phyloP scores from a whole-genome alignment of 169 alveolate genomes.

The Ichthyophthirius multifiliis region DNA sequence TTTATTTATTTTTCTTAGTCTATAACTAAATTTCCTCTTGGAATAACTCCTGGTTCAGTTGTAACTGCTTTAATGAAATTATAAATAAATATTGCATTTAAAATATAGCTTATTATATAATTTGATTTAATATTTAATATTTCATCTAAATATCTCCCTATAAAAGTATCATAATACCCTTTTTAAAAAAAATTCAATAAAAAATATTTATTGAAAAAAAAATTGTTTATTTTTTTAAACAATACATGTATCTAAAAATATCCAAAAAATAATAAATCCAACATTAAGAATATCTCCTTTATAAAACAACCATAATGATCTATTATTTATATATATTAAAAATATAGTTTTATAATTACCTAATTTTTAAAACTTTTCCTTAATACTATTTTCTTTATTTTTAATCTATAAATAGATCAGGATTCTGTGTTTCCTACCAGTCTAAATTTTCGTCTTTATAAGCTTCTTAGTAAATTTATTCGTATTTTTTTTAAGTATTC shows the following conservation, averaged over 20 bases:
- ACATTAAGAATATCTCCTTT: neutral
- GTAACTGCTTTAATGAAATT: neutral
- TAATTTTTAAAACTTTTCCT: too few species aligned
- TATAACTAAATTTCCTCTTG: neutral
- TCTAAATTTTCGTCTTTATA: too few species aligned
- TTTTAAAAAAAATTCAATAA: neutral
- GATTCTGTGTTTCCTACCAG: too few species aligned
- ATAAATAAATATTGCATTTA: neutral
- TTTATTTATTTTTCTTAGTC: neutral
- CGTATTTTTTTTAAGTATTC: too few species aligned
- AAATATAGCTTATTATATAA: neutral
- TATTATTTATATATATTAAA: neutral
- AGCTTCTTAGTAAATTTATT: too few species aligned
- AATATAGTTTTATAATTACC: too few species aligned
- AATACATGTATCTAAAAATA: neutral
- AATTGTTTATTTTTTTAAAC: neutral
- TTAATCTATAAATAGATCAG: too few species aligned
- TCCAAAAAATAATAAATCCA: neutral
- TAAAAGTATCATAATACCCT: neutral
- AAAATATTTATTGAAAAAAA: neutral
- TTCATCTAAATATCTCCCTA: neutral
- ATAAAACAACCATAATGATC: neutral
- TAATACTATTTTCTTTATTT: too few species aligned
- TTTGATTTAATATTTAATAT: neutral
- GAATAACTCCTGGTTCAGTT: constrained; percentile 10